Evolutionary conservation across 495 filamentous ascomycete species (phyloP), one percentile per base, ranked within the genome.

Genomic region (Penicillium robsamsonii): DNA sequence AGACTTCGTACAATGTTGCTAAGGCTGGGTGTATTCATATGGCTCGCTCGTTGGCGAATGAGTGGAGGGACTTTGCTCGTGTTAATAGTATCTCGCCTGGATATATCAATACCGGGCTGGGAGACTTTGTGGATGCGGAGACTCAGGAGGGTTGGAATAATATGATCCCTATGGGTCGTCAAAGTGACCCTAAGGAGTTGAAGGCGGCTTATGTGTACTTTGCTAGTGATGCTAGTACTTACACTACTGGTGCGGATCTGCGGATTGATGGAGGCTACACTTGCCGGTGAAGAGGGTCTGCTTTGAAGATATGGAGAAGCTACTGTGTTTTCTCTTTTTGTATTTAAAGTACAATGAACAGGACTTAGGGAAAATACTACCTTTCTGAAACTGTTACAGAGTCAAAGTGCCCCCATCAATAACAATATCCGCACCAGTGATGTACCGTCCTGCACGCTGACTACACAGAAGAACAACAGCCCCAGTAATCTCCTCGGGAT

Each of bases 211-310:
- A 87, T 30, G 48, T 68, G 79, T 89, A 87, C 65, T 65, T 89
- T 50, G 73, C 77, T 43, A 82, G 77, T 57, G 84, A 89, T 66
- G 86, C 86, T 5, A 80, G 80, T 67, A 84, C 83, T 46, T 93
- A 89, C 67, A 92, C 87, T 2, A 94, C 88, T 3, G 90, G 88
- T 91, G 38, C 64, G 85, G 35, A 80, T 89, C 50, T 89, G 89
- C 69, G 30, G 15, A 50, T 50, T 40, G 48, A 50, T 41, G 88
- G 88, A 18, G 70, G 65, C 20, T 70, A 63, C 40, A 42, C 33
- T 52, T 50, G 50, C 15, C 63, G 59, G 20, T 65, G 55, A 43
- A 20, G 12, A 22, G 31, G 22, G 12, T 17, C 5, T n/a, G 20
- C 17, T 70, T 86, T 46, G 83, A 73, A n/a, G 85, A 87, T 53